Evolutionary conservation across 208 protist genomes (phyloP), one percentile per base, ranked within the genome.

Genomic region (Crithidia bombi): DNA sequence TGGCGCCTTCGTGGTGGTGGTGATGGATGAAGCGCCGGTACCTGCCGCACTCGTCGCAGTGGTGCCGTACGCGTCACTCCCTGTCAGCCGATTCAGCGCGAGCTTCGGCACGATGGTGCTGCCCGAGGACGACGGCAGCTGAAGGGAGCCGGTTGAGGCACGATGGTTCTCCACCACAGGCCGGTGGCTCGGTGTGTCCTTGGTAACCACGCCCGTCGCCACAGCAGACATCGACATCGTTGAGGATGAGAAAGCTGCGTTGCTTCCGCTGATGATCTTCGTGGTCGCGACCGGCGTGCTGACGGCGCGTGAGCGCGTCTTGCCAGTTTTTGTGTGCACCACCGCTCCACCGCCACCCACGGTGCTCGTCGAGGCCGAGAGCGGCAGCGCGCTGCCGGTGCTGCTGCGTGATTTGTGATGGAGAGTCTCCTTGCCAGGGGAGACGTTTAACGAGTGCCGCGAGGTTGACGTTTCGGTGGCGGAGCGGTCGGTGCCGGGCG

Each of bases 101-200:
- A 75, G 51, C 41, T 52, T 47, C 43, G 69, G 52, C 21, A 62
- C 69, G 19, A 55, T 25, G 2, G 32, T 67, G 9, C 21, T 47
- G 12, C 38, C 43, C 19, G 14, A 1, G n/a, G 32, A 17, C 28
- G 68, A 0, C 14, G 44, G 10, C 17, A n/a, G n/a, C n/a, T n/a
- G n/a, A n/a, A 26, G n/a, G 28, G 7, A 9, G 5, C 32, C 36
- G 5, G 61, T 55, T 17, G 30, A 54, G 33, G 41, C 54, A 35
- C 38, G 51, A 26, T 39, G 43, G 30, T 39, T 25, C 15, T 67
- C 55, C 21, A 41, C 61, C 5, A 44, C 23, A 1, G 52, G 30
- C 7, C 35, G 52, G 7, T 47, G 38, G 25, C 3, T 57, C 35
- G 32, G 61, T 52, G n/a, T 23, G 14, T 46, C 59, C 50, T 74